Evolutionary conservation across 2,329 filamentous ascomycete species (phyloP).

Genomic region (Fusarium devonianum): DNA sequence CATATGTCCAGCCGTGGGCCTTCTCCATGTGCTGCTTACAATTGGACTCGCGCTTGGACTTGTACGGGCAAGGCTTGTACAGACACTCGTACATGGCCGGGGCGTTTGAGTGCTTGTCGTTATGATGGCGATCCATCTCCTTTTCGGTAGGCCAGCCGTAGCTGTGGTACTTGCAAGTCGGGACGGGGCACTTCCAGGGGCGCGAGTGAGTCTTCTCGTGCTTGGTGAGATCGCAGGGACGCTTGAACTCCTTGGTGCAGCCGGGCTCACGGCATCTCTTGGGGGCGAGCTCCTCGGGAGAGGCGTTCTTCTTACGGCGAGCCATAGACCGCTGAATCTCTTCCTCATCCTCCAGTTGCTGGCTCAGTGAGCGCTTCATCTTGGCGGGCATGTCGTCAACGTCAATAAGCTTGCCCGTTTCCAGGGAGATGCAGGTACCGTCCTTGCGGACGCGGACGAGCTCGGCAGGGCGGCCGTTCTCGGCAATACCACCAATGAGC

Average conservation of each 20-base stretch:
- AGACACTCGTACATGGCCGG: slow-evolving; percentile 85
- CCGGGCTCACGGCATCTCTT: slow-evolving; percentile 77
- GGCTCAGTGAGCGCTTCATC: slow-evolving; percentile 71
- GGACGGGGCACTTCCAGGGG: slow-evolving; percentile 88
- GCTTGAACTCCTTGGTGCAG: slow-evolving; percentile 93
- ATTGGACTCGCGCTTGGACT: slow-evolving; percentile 94
- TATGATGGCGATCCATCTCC: slow-evolving; percentile 93
- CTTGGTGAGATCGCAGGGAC: slow-evolving; percentile 96
- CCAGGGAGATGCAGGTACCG: slow-evolving; percentile 80
- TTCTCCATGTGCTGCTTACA: slow-evolving; percentile 99
- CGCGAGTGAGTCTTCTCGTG: slow-evolving; percentile 98
- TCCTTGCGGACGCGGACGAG: slow-evolving; percentile 83
- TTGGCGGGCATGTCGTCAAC: slow-evolving; percentile 58
- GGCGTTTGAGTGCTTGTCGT: slow-evolving; percentile 88
- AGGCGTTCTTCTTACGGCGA: slow-evolving; percentile 90
- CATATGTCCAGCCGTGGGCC: slow-evolving; percentile 87
- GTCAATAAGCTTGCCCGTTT: slow-evolving; percentile 71
- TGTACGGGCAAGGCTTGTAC: slow-evolving; percentile 86
- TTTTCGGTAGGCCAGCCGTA: slow-evolving; percentile 97
- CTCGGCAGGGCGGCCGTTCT: slow-evolving; percentile 84
- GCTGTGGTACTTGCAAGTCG: slow-evolving; percentile 86
- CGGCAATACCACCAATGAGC: slow-evolving; percentile 80
- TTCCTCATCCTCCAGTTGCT: slow-evolving; percentile 79
- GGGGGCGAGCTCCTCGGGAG: slow-evolving; percentile 80
- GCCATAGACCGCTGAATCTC: slow-evolving; percentile 92